Base-by-base conservation (phyloP, 352 stramenopile species). In the Aphanomyces cochlioides region DNA sequence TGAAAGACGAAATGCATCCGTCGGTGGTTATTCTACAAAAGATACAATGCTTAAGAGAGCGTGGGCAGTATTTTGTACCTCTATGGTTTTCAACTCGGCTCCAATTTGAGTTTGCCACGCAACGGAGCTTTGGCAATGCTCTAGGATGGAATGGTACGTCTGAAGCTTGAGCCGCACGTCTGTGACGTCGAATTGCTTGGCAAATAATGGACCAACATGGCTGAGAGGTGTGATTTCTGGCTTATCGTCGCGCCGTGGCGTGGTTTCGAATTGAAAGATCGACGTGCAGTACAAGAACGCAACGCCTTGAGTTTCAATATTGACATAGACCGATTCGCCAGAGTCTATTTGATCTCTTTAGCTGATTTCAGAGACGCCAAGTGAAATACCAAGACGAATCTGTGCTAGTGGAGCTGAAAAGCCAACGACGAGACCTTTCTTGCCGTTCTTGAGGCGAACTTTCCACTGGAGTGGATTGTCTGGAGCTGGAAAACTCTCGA, bases 201-300 rank as follows among this genome's bases (percentile, higher is more conserved):
- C 47, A 38, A 53, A 57, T 15, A 53, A 41, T 4, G 38, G 37
- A 0, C 28, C 39, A 53, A 50, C 1, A 41, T 17, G 6, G 37
- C 36, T 19, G 7, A 39, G 8, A 13, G n/a, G 37, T 4, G 28
- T n/a, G 12, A 4, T 3, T 21, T 48, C 47, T 40, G 3, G 54
- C 50, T 19, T 19, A 1, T 8, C n/a, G 54, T 41, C 19, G 37
- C 54, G 59, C 12, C 19, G 41, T 5, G 61, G 38, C 15, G 36
- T 43, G 13, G 34, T 59, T 59, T 54, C 41, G n/a, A 70, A 70
- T 19, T 63, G 43, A 70, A 70, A 70, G 48, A 70, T 53, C 7
- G 43, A 48, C 4, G 64, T 70, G 48, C 54, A 45, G 5, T 70
- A 41, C n/a, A 70, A 19, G 21, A 56, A 70, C 15, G 56, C 13